Percentiles rank a stretch among this genome's conserved stretches.
Conservation (phyloP, 2,329 filamentous ascomycete species). For the Diaporthe helianthi region DNA sequence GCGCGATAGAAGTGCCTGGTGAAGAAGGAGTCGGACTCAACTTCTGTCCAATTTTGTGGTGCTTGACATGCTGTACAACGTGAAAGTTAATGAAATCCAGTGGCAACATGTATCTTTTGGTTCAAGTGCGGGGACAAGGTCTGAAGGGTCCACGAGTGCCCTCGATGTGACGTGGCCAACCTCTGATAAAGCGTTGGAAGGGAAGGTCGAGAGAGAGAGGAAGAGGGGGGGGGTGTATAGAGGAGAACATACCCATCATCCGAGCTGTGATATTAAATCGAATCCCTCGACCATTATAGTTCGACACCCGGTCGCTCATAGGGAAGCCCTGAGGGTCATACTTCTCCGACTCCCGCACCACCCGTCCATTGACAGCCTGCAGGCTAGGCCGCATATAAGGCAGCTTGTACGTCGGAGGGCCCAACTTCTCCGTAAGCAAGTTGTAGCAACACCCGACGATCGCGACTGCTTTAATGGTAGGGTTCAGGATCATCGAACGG, state of each 20-base stretch:
- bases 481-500: constrained; percentile 83
- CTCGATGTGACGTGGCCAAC: not conserved
- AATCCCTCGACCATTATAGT: constrained; percentile 68
- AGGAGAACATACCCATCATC: constrained; percentile 73
- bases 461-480: constrained; percentile 84
- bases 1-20: constrained; percentile 92
- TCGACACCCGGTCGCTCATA: constrained; percentile 77
- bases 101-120: no score
- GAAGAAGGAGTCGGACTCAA: constrained; percentile 88
- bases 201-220: no score
- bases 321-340: constrained; percentile 92
- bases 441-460: constrained; percentile 99
- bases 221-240: not conserved
- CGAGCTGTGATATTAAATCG: constrained; percentile 93
- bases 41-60: constrained; percentile 85
- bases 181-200: not conserved
- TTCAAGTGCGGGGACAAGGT: no score
- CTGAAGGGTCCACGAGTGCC: not conserved
- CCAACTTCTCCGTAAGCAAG: constrained; percentile 86
- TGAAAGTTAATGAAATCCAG: not conserved
- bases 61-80: constrained; percentile 73
- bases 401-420: constrained; percentile 85
- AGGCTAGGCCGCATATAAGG: constrained; percentile 75
- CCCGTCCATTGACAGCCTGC: constrained; percentile 71
- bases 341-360: constrained; percentile 71